Percentiles rank a stretch among this genome's conserved stretches.
These are phyloP conservation scores for Peniophora sp. DNA, from an alignment of 1,284 basidiomycete genomes.

Conservation along the genomic window DNA sequence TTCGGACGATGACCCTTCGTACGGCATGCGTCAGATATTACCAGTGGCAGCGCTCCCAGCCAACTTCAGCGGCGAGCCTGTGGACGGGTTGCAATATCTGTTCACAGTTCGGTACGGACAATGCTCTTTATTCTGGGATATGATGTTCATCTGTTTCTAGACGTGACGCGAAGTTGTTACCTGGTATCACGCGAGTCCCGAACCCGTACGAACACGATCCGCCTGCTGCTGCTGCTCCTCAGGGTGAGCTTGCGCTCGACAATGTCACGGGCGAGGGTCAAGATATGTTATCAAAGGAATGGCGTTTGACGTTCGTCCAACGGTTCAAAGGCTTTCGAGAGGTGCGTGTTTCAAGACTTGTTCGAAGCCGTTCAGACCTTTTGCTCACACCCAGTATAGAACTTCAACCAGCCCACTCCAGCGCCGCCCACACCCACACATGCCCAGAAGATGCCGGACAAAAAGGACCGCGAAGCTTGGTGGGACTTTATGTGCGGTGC, in stretches of 20 bases:
- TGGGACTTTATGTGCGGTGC: conserved; percentile 69
- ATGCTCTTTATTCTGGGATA: conserved; percentile 5
- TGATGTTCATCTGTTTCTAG: conserved; percentile 26
- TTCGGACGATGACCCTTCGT: conserved; percentile 45
- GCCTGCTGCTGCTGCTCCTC: conserved; percentile 10
- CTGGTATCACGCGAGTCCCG: conserved; percentile 47
- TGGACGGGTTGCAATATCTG: conserved; percentile 73
- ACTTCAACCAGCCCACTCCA: conserved; percentile 54
- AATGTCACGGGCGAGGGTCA: background rate
- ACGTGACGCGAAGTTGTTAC: conserved; percentile 57
- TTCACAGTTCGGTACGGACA: conserved; percentile 74
- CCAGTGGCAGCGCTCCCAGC: conserved; percentile 68
- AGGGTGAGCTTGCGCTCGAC: conserved; percentile 11
- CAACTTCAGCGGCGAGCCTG: conserved; percentile 55
- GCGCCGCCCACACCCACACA: conserved; percentile 29
- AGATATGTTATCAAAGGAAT: conserved; percentile 54
- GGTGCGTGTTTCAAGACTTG: conserved; percentile 31
- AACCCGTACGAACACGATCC: conserved; percentile 54
- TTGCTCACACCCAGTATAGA: conserved; percentile 32
- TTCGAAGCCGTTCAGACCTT: conserved; percentile 1
- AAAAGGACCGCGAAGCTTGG: conserved; percentile 64
- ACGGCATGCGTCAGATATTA: conserved; percentile 52
- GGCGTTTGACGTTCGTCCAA: conserved; percentile 47
- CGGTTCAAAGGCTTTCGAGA: conserved; percentile 57
- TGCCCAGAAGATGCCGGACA: conserved; percentile 49